Percentiles rank a stretch among this genome's conserved stretches.
Evolutionary conservation across 202 grass and related monocot genomes (phyloP).

Genomic region (Saccharum hybrid): DNA sequence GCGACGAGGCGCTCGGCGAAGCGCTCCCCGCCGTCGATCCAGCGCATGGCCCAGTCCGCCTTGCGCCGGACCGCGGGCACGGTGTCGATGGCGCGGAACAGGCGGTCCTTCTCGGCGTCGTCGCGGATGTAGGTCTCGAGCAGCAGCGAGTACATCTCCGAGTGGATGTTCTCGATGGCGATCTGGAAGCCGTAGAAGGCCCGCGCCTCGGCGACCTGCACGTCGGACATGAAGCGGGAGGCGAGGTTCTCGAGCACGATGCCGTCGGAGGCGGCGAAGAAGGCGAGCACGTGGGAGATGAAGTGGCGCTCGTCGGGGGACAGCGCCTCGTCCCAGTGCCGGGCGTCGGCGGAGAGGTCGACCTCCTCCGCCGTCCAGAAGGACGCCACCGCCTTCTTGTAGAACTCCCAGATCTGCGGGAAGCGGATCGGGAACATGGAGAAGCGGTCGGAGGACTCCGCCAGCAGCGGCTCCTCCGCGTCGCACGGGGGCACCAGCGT

Average conservation of each 20-base stretch:
- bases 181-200: slow-evolving; percentile 92
- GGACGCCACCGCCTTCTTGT: slow-evolving; percentile 86
- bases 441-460: slow-evolving; percentile 73
- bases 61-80: slow-evolving; percentile 74
- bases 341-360: slow-evolving; percentile 67
- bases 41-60: slow-evolving; percentile 85
- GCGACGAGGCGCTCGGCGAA: slow-evolving; percentile 86
- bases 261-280: slow-evolving; percentile 90
- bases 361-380: slow-evolving; percentile 90
- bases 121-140: slow-evolving; percentile 86
- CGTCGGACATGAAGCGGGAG: slow-evolving; percentile 82
- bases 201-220: slow-evolving; percentile 77
- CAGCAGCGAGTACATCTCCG: slow-evolving; percentile 88
- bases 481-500: slow-evolving; percentile 50
- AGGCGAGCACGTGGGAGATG: slow-evolving; percentile 86
- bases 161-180: slow-evolving; percentile 96
- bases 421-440: slow-evolving; percentile 83
- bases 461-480: slow-evolving; percentile 74
- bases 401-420: slow-evolving; percentile 84
- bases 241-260: slow-evolving; percentile 94
- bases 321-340: slow-evolving; percentile 68
- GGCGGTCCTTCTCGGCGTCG: slow-evolving; percentile 62
- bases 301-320: slow-evolving; percentile 72
- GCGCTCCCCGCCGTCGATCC: slow-evolving; percentile 76
- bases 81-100: slow-evolving; percentile 84